These are phyloP conservation scores for Dacryopinax spathularia DNA, from an alignment of 768 basidiomycete genomes.

Conservation along the genomic window DNA sequence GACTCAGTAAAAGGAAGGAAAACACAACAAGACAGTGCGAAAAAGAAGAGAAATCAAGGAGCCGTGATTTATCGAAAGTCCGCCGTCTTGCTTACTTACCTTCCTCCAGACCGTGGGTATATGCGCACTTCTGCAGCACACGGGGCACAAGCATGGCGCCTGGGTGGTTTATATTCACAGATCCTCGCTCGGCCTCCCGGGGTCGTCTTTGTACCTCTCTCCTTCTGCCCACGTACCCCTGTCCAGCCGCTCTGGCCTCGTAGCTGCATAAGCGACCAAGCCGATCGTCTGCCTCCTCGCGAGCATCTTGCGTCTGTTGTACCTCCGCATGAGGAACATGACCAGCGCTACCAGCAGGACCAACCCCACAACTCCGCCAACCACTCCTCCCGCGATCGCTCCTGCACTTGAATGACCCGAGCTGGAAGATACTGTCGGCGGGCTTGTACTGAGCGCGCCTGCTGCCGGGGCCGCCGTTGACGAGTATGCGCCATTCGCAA, in stretches of 20 bases:
- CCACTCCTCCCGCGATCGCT: neutral
- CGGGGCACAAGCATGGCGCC: neutral
- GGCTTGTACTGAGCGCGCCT: neutral
- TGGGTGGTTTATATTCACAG: neutral
- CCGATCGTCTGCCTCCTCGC: neutral
- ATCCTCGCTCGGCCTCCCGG: neutral
- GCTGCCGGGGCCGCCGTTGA: neutral
- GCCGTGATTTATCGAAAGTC: too few relatives aligned
- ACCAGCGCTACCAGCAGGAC: neutral
- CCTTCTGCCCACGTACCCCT: neutral
- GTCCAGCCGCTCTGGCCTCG: neutral
- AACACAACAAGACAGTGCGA: too few relatives aligned
- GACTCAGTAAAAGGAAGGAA: too few relatives aligned
- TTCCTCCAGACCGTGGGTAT: too few relatives aligned
- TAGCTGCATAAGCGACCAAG: neutral
- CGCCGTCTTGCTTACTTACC: too few relatives aligned
- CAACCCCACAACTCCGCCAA: neutral
- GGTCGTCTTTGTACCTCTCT: conserved; percentile 1
- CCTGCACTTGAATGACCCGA: neutral
- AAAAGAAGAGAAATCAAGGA: too few relatives aligned
- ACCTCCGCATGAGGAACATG: neutral
- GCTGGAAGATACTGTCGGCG: neutral
- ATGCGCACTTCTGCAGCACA: too few relatives aligned
- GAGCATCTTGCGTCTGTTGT: neutral
- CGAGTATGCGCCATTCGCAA: neutral